Evolutionary conservation across 495 filamentous ascomycete genomes (phyloP), one percentile per base, ranked within the genome.

Genomic region (Trichoderma reesei): DNA sequence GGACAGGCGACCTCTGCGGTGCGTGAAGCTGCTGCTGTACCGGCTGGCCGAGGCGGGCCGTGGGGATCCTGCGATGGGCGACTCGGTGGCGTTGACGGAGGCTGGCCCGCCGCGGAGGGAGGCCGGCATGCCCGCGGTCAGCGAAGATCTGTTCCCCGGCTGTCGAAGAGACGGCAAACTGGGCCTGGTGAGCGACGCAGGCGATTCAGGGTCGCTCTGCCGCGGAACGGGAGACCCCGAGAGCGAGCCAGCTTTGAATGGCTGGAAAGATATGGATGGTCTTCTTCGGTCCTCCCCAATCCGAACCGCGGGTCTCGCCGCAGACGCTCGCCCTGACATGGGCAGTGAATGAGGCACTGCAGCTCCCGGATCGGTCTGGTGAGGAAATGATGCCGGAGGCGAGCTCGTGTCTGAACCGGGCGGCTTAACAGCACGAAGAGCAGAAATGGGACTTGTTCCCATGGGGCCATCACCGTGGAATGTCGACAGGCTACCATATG

Each of bases 181-280:
- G 3, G 83, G 69, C 26, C 81, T 74, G 2, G 73, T 71, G 7
- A 86, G 70, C 2, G 83, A 93, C 16, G 75, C 69, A 6, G 78
- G 78, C 31, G 72, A 67, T 48, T 79, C 78, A 51, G 70, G 70
- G 26, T 78, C 73, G 3, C 73, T 74, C 5, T 67, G 51, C 39
- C 77, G 72, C 14, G 67, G 68, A 20, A 72, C 83, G 8, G 94
- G 94, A 10, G 93, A 98, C n/a, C 89, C 89, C 16, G 92, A 95
- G 18, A 98, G 81, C 20, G 93, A 92, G 9, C 92, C 90, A 7
- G 92, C 90, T 76, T 98, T 98, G 76, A 98, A 98, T 1, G 93
- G 78, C 70, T 92, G 89, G 71, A 96, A 96, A 2, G 92, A 96
- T 16, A 96, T 83, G 0, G 92, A 98, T 10, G 90, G 84, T n/a